Conservation (phyloP, 192 early-diverging fungal species). For the Coemansia sp. region DNA sequence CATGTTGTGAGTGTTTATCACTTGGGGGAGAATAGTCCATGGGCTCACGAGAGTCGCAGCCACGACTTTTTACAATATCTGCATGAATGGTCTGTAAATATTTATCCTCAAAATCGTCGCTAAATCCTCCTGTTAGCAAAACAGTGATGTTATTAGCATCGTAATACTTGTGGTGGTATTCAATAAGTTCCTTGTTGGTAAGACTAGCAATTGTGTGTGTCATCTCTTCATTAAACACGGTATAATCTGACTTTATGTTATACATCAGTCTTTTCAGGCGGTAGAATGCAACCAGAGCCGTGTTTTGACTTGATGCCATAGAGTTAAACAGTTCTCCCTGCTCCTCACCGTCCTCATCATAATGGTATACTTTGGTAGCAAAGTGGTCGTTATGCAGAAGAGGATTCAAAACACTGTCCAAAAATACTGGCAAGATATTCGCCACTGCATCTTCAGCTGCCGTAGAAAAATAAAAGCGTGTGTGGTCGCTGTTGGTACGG, state of each 20-base stretch:
- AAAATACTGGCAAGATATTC: constrained; percentile 72
- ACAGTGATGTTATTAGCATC: constrained; percentile 68
- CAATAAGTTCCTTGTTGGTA: constrained; percentile 71
- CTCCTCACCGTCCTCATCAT: constrained; percentile 66
- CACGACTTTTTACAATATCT: constrained; percentile 28
- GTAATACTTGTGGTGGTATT: constrained; percentile 77
- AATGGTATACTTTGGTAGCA: constrained; percentile 78
- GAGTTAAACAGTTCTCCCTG: constrained; percentile 79
- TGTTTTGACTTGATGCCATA: constrained; percentile 74
- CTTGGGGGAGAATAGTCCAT: constrained; percentile 32
- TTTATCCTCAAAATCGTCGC: constrained; percentile 41
- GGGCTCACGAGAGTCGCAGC: constrained; percentile 25
- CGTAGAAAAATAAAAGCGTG: constrained; percentile 67
- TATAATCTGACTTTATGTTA: constrained; percentile 59
- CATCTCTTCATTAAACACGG: constrained; percentile 72
- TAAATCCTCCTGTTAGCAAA: constrained; percentile 61
- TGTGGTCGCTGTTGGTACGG: constrained; percentile 60
- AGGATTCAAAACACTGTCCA: constrained; percentile 80
- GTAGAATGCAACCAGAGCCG: constrained; percentile 58
- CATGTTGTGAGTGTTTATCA: not conserved
- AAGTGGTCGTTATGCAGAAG: constrained; percentile 73
- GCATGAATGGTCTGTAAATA: constrained; percentile 35
- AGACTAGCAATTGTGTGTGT: constrained; percentile 70
- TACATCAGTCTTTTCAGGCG: constrained; percentile 34
- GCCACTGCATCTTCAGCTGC: constrained; percentile 68